phyloP scores from a whole-genome alignment of 2,329 filamentous ascomycete genomes.

The Penicillium sp. region DNA sequence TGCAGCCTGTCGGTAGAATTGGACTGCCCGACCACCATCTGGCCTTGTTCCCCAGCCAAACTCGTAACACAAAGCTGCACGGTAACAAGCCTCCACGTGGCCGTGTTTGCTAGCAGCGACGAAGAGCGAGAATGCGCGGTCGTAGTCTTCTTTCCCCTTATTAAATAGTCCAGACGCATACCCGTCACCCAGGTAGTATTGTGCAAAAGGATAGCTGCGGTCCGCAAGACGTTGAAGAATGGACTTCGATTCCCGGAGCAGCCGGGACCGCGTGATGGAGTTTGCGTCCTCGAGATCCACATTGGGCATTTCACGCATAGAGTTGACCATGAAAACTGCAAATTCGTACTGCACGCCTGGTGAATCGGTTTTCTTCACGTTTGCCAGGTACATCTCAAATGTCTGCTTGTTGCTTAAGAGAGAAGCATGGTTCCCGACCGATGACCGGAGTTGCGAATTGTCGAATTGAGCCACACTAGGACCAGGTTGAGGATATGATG shows the following conservation, averaged over 20 bases:
- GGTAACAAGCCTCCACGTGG: constrained; percentile 92
- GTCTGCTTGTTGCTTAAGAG: constrained; percentile 90
- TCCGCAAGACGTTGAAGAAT: constrained; percentile 86
- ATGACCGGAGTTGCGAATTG: constrained; percentile 75
- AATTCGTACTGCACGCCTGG: constrained; percentile 92
- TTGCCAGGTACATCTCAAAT: constrained; percentile 93
- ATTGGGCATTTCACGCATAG: constrained; percentile 74
- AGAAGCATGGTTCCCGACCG: constrained; percentile 85
- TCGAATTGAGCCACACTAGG: constrained; percentile 66
- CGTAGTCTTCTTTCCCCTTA: constrained; percentile 90
- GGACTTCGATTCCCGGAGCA: constrained; percentile 81
- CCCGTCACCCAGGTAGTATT: constrained; percentile 95
- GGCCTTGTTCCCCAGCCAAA: constrained; percentile 96
- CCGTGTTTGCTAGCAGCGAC: constrained; percentile 93
- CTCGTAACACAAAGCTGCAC: constrained; percentile 91
- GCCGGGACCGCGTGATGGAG: constrained; percentile 58
- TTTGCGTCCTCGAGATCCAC: constrained; percentile 39
- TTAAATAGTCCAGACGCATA: constrained; percentile 92
- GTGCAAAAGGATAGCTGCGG: constrained; percentile 90
- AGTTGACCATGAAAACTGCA: constrained; percentile 88
- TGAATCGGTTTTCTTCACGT: constrained; percentile 96
- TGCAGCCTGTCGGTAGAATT: constrained; percentile 86
- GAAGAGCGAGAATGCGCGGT: constrained; percentile 88
- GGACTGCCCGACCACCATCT: constrained; percentile 85
- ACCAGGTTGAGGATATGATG: constrained; percentile 77